Evolutionary conservation across 2,329 filamentous ascomycete species (phyloP).

Genomic region (Corniculantispora saksenae): DNA sequence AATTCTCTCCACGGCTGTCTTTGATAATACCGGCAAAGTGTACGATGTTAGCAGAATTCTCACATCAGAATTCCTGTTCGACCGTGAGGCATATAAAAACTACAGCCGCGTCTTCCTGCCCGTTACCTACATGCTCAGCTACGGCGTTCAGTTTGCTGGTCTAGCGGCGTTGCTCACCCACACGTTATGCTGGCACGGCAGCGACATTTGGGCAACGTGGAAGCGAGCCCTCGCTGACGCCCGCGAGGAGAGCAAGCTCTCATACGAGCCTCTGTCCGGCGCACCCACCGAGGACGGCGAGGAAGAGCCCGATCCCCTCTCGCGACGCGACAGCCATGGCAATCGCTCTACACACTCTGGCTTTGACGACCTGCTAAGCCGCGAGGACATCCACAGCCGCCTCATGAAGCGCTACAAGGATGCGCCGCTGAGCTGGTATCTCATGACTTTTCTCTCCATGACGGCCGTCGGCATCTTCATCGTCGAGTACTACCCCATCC

Average conservation of each 20-base stretch:
- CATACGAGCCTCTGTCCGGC: constrained; percentile 54
- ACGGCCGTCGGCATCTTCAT: constrained; percentile 78
- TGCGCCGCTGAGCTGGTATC: constrained; percentile 79
- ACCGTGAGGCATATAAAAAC: constrained; percentile 71
- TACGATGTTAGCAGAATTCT: constrained; percentile 83
- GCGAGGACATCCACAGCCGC: constrained; percentile 81
- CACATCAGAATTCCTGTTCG: constrained; percentile 75
- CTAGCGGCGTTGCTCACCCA: constrained; percentile 78
- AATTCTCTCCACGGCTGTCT: constrained; percentile 80
- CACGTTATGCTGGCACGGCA: constrained; percentile 81
- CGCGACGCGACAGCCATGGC: constrained; percentile 24
- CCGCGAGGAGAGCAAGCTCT: constrained; percentile 48
- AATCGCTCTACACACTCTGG: constrained; percentile 37
- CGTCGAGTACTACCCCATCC: constrained; percentile 81
- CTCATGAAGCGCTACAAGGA: constrained; percentile 83
- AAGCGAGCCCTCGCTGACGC: constrained; percentile 67
- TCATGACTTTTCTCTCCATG: constrained; percentile 74
- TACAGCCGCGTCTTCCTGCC: constrained; percentile 85
- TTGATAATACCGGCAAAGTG: constrained; percentile 77
- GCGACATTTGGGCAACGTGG: constrained; percentile 78
- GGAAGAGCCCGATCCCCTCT: constrained; percentile 11
- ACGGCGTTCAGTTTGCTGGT: constrained; percentile 82
- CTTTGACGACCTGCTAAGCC: constrained; percentile 60
- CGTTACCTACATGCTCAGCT: constrained; percentile 85
- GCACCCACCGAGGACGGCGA: constrained; percentile 25